A percentile compares a stretch with the other conserved stretches of the same genome.
Evolutionary conservation across 2,329 filamentous ascomycete species (phyloP).

Genomic region (Tolypocladium ophioglossoides): DNA sequence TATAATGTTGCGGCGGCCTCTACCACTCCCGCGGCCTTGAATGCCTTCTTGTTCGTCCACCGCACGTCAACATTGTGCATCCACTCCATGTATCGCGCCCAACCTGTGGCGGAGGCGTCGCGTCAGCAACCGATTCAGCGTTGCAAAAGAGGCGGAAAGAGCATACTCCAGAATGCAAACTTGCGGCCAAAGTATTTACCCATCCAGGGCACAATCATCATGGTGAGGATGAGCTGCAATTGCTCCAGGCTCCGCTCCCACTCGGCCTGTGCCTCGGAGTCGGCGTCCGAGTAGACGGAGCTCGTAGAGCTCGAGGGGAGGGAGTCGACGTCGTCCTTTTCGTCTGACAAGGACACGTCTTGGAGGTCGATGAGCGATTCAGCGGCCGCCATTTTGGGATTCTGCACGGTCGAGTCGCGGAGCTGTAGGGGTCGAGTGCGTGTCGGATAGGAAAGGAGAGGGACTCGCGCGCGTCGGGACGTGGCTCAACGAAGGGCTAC

Average conservation of each 20-base stretch:
- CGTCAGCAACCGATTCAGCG: neutral
- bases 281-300: conserved; percentile 45
- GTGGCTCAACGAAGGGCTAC: neutral
- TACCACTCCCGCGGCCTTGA: conserved; percentile 53
- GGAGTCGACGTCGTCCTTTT: conserved; percentile 51
- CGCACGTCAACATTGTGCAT: conserved; percentile 68
- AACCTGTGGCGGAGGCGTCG: conserved; percentile 46
- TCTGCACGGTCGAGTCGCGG: neutral
- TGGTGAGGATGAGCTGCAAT: conserved; percentile 81
- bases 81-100: conserved; percentile 93
- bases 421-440: neutral
- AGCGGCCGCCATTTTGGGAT: conserved; percentile 22
- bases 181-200: conserved; percentile 93
- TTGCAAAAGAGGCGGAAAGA: neutral
- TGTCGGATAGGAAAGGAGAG: neutral
- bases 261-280: conserved; percentile 83
- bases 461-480: neutral
- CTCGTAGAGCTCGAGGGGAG: conserved; percentile 51
- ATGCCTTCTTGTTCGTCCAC: conserved; percentile 51
- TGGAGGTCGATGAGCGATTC: conserved; percentile 41
- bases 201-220: conserved; percentile 87
- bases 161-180: conserved; percentile 90
- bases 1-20: conserved; percentile 48
- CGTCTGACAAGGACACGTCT: conserved; percentile 33
- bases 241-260: conserved; percentile 94